Percentiles rank a stretch among this genome's conserved stretches.
These are phyloP conservation scores for Yamadazyma friedrichii DNA, from an alignment of 1,139 yeast genomes.

Conservation along the genomic window DNA sequence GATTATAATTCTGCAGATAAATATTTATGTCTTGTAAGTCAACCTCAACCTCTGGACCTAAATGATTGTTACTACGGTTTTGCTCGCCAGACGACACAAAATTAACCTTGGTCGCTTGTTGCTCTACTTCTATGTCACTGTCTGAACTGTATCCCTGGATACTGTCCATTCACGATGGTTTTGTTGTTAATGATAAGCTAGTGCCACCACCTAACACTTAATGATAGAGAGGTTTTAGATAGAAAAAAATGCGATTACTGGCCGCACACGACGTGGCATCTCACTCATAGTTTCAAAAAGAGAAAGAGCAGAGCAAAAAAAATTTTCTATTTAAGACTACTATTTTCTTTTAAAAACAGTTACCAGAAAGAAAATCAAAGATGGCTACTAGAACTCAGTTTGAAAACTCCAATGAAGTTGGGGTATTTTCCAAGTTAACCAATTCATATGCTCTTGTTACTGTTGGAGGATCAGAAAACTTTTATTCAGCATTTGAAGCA, in stretches of 20 bases:
- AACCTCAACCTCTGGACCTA: not conserved
- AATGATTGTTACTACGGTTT: no score
- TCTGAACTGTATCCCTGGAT: constrained; percentile 13
- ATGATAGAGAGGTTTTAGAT: no score
- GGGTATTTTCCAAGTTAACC: constrained; percentile 95
- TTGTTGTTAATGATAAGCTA: no score
- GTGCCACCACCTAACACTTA: no score
- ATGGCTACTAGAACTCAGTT: constrained; percentile 64
- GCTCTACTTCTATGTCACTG: constrained; percentile 7
- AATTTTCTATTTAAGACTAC: not conserved
- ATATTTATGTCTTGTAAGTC: constrained; percentile 5
- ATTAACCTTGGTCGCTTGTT: not conserved
- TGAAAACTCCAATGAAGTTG: constrained; percentile 97
- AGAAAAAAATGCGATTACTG: not conserved
- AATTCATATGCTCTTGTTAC: constrained; percentile 96
- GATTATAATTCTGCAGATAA: constrained; percentile 15
- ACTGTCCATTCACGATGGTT: constrained; percentile 10
- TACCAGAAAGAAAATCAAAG: not conserved
- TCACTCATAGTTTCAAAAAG: not conserved
- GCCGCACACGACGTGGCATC: constrained; percentile 7
- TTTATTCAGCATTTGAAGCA: constrained; percentile 96
- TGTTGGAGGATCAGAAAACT: constrained; percentile 97
- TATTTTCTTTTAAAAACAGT: no score
- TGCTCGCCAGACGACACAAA: not conserved
- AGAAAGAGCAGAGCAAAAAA: not conserved